A percentile compares a stretch with the other conserved stretches of the same genome.
These are phyloP conservation scores for Phlegmacium glaucopus DNA, from an alignment of 768 basidiomycete genomes.

Conservation along the genomic window DNA sequence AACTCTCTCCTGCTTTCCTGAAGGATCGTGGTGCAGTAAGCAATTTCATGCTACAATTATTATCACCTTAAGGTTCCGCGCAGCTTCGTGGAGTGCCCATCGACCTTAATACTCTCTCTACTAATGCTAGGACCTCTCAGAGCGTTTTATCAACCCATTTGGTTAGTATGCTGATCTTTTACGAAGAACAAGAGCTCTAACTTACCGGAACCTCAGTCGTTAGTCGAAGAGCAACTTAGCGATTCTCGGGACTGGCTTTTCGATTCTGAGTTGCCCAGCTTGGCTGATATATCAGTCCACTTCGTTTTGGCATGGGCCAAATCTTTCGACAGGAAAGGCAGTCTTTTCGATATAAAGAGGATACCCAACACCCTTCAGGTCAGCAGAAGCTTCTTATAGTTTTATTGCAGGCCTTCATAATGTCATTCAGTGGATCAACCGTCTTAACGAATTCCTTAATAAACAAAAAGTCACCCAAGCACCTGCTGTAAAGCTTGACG, in stretches of 20 bases:
- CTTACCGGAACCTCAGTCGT: slow-evolving; percentile 14
- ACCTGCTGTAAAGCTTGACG: slow-evolving; percentile 28
- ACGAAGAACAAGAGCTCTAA: neutral
- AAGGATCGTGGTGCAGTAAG: slow-evolving; percentile 47
- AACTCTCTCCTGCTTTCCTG: slow-evolving; percentile 41
- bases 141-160: slow-evolving; percentile 45
- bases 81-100: slow-evolving; percentile 35
- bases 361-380: slow-evolving; percentile 43
- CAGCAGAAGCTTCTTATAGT: slow-evolving; percentile 7
- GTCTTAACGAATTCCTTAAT: slow-evolving; percentile 34
- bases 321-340: slow-evolving; percentile 29
- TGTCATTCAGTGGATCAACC: slow-evolving; percentile 42
- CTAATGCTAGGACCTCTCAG: slow-evolving; percentile 25
- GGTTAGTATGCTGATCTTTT: slow-evolving; percentile 25
- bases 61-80: neutral
- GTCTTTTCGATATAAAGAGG: slow-evolving; percentile 32
- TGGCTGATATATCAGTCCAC: slow-evolving; percentile 52
- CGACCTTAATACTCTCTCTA: slow-evolving; percentile 33
- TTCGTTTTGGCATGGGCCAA: slow-evolving; percentile 46
- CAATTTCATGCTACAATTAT: slow-evolving; percentile 1
- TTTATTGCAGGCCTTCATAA: neutral
- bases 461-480: slow-evolving; percentile 21
- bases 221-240: slow-evolving; percentile 41
- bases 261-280: slow-evolving; percentile 46
- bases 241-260: slow-evolving; percentile 59